Base-by-base conservation (phyloP, 768 basidiomycete genomes). In the Kwoniella dejecticola region DNA sequence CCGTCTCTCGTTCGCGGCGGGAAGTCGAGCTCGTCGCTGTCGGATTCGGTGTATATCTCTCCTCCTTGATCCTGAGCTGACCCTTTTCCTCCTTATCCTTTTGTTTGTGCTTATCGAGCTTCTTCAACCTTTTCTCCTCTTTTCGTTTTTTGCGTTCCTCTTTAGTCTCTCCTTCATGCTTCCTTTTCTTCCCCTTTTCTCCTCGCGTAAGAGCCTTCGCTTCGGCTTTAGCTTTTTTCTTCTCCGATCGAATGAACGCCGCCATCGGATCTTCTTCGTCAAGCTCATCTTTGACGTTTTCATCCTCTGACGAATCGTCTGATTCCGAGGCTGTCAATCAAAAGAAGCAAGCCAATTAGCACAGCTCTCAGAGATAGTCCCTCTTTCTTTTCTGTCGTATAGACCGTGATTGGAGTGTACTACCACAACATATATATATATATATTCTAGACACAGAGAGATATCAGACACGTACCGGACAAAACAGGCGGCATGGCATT, bases 251-350 rank as follows among this genome's bases (percentile, higher is more conserved):
- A 31, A 99, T 82, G 76, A 90, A 98, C 63, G 93, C 94, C 27
- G 88, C 86, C 96, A 99, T 98, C 0, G 96, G 96, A 79, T 99
- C 96, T 75, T 98, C 95, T 1, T 90, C 90, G 77, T 98, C 94
- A 58, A 96, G 89, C 8, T 86, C 72, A 30, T 77, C 67, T 1
- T 57, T n/a, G n/a, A n/a, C n/a, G n/a, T n/a, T 53, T 23, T 58
- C 73, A 15, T 65, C 60, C 0, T 56, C 58, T 17, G 57, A 54
- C 84, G 63, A 49, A 45, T 62, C 49, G 15, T 45, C 42, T 7
- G 62, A 52, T 21, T 66, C 70, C 6, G 58, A 60, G 21, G 36
- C 58, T 60, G 19, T 31, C 5, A 1, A 40, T 11, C 19, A 57
- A 60, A n/a, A n/a, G 19, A 13, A 11, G 6, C 41, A 42, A 42